Evolutionary conservation across 495 filamentous ascomycete genomes (phyloP).

Genomic region (Penicillium soppii): DNA sequence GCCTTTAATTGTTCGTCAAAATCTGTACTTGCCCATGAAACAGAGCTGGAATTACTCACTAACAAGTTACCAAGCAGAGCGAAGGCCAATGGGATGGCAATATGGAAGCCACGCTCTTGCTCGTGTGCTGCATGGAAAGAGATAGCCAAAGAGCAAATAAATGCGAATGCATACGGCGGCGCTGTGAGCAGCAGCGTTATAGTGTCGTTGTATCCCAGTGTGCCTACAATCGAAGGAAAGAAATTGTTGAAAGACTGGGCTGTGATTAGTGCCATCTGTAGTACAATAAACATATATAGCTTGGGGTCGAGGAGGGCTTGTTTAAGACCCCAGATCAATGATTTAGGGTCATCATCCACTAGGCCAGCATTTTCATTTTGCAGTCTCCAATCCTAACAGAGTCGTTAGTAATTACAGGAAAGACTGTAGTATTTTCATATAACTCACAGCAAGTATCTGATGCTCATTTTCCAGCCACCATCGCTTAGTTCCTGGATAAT

Average conservation of each 20-base stretch:
- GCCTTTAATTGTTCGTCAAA: background rate
- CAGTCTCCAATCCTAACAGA: constrained; percentile 10
- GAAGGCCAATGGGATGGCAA: constrained; percentile 8
- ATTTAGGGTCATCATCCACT: constrained; percentile 5
- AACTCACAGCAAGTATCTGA: constrained; percentile 12
- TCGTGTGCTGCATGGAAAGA: constrained; percentile 8
- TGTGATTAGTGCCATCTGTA: constrained; percentile 13
- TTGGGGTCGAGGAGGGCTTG: constrained; percentile 12
- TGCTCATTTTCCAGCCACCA: constrained; percentile 10
- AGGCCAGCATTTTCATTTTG: constrained; percentile 14
- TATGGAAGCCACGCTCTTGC: constrained; percentile 7
- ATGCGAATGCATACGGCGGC: constrained; percentile 8
- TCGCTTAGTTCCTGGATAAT: constrained; percentile 7
- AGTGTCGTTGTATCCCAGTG: constrained; percentile 60
- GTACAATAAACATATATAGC: constrained; percentile 12
- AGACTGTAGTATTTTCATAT: background rate
- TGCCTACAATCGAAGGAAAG: constrained; percentile 76
- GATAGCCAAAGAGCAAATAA: constrained; percentile 1
- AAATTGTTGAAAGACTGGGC: constrained; percentile 54
- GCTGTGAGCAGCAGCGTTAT: constrained; percentile 36
- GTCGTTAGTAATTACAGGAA: background rate
- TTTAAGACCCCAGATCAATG: constrained; percentile 10
- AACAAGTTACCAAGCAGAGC: constrained; percentile 9
- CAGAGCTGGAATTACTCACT: background rate
- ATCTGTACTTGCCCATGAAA: background rate